Evolutionary conservation across 139 green algal species (phyloP).

Genomic region (Micractinium conductrix): DNA sequence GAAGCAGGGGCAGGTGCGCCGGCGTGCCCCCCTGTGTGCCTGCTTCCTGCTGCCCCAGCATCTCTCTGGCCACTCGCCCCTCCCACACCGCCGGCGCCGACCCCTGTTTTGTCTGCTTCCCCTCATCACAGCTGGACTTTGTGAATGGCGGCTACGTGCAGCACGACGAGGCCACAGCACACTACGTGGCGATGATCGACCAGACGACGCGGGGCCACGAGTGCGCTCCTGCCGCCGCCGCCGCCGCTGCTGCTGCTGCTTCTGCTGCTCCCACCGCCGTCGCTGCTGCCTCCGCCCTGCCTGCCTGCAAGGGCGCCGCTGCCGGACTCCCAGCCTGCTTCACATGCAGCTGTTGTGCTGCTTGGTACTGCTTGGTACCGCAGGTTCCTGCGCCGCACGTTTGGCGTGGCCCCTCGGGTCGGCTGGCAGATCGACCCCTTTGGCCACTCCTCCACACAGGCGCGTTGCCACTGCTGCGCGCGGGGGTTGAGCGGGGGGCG

Average conservation of each 20-base stretch:
- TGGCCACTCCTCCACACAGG: conserved; percentile 86
- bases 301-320: too few species aligned
- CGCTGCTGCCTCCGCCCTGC: not conserved
- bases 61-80: not conserved
- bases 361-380: not conserved
- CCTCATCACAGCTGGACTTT: conserved; percentile 72
- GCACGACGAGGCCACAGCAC: conserved; percentile 88
- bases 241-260: too few species aligned
- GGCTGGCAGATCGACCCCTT: conserved; percentile 95
- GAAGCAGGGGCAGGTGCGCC: not conserved
- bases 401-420: conserved; percentile 65
- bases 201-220: conserved; percentile 85
- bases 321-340: too few species aligned
- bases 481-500: too few species aligned
- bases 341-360: too few species aligned
- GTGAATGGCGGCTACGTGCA: conserved; percentile 88
- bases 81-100: not conserved
- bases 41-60: not conserved
- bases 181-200: conserved; percentile 91
- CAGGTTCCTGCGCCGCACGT: conserved; percentile 74
- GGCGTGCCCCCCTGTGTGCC: not conserved
- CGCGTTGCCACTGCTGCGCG: too few species aligned
- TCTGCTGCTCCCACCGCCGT: too few species aligned
- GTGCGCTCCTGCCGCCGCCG: conserved; percentile 20
- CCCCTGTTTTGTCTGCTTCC: not conserved